Conservation (phyloP, 345 rosid species). For the Citrus trifoliata region DNA sequence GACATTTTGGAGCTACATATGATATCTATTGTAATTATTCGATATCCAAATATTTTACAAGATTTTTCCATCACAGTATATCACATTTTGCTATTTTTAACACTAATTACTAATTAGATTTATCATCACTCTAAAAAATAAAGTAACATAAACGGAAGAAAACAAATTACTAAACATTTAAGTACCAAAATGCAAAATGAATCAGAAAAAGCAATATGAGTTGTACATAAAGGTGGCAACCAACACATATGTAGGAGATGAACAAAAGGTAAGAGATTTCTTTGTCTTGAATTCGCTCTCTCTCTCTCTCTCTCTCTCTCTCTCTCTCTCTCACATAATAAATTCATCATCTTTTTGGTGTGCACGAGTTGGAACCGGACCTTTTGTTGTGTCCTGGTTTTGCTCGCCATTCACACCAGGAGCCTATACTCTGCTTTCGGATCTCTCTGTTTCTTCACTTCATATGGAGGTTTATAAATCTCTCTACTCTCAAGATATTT, state of each 20-base stretch:
- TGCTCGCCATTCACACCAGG: background rate
- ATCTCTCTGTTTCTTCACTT: background rate
- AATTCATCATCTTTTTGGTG: background rate
- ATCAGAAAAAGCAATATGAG: background rate
- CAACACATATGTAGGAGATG: background rate
- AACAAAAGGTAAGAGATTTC: background rate
- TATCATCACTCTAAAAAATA: too few relatives aligned
- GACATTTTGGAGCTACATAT: background rate
- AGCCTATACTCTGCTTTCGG: background rate
- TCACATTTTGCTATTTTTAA: too few relatives aligned
- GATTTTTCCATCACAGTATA: too few relatives aligned
- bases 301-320: background rate
- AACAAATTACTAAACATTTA: background rate
- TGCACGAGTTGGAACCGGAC: slow-evolving; percentile 11
- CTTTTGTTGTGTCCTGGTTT: slow-evolving; percentile 1
- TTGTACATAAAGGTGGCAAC: background rate
- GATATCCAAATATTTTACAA: too few relatives aligned
- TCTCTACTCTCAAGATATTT: background rate
- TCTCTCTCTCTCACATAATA: too few relatives aligned
- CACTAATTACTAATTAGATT: too few relatives aligned
- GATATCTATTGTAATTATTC: background rate
- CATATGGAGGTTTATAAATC: background rate
- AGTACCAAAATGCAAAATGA: background rate
- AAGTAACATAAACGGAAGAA: background rate
- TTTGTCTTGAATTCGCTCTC: background rate